Percentiles rank a stretch among this genome's conserved stretches.
These are phyloP conservation scores for Globisporangium iwayamae DNA, from an alignment of 352 stramenopile genomes.

Conservation along the genomic window DNA sequence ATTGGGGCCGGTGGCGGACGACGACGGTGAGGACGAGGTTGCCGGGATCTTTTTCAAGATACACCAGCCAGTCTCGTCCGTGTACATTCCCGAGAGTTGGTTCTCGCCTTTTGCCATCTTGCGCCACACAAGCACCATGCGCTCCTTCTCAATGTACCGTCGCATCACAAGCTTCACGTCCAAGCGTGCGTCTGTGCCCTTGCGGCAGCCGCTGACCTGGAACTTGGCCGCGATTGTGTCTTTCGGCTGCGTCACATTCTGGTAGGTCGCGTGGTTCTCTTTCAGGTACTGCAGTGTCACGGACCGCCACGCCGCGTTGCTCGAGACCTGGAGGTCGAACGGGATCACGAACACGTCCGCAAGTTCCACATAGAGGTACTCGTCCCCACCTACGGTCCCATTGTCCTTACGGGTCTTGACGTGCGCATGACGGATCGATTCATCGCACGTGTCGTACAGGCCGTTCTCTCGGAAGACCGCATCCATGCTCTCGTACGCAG, in stretches of 20 bases:
- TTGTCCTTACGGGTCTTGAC: constrained; percentile 21
- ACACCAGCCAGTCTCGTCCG: constrained; percentile 64
- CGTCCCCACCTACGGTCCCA: constrained; percentile 11
- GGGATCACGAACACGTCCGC: constrained; percentile 41
- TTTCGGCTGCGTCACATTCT: constrained; percentile 16
- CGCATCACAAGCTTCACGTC: constrained; percentile 50
- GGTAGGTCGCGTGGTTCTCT: constrained; percentile 29
- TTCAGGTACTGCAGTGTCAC: constrained; percentile 31
- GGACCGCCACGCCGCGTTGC: constrained; percentile 31
- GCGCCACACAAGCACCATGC: constrained; percentile 55
- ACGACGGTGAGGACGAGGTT: neutral
- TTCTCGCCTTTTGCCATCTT: constrained; percentile 31
- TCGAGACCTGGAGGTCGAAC: constrained; percentile 29
- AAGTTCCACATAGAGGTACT: constrained; percentile 37
- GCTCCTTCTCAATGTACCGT: constrained; percentile 35
- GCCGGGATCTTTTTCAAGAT: constrained; percentile 27
- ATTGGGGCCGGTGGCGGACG: neutral
- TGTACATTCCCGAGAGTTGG: constrained; percentile 45
- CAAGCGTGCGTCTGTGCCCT: constrained; percentile 23
- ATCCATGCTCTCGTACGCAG: constrained; percentile 34
- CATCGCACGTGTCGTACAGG: constrained; percentile 33
- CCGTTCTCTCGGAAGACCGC: constrained; percentile 44
- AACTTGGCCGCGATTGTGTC: constrained; percentile 48
- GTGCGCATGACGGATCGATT: constrained; percentile 39
- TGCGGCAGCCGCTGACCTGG: constrained; percentile 22